Percentiles rank a stretch among this genome's conserved stretches.
Evolutionary conservation across 768 basidiomycete species (phyloP).

Genomic region (Suillus weaverae): DNA sequence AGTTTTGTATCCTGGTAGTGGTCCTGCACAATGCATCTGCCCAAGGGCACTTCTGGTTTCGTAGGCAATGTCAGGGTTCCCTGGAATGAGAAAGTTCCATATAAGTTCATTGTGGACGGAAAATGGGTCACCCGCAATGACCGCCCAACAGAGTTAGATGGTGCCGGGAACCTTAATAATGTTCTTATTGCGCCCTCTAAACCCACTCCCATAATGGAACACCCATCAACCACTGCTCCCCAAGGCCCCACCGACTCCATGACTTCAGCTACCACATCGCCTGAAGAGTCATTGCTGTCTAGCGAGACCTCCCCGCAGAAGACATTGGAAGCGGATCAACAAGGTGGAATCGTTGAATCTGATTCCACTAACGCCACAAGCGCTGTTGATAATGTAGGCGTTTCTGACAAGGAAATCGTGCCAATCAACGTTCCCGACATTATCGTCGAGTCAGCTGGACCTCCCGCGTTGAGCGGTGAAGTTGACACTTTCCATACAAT

Average conservation of each 20-base stretch:
- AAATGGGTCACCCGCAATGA: slow-evolving; percentile 56
- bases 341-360: not conserved
- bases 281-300: not conserved
- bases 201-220: slow-evolving; percentile 24
- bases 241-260: slow-evolving; percentile 14
- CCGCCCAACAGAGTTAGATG: slow-evolving; percentile 61
- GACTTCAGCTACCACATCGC: not conserved
- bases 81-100: slow-evolving; percentile 61
- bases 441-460: not conserved
- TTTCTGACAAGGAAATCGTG: not conserved
- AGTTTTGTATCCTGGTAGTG: slow-evolving; percentile 43
- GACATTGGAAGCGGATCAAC: not conserved
- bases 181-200: slow-evolving; percentile 54
- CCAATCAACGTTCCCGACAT: not conserved
- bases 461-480: not conserved
- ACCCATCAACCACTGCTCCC: not conserved
- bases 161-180: slow-evolving; percentile 70
- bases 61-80: slow-evolving; percentile 53
- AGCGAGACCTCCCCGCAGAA: not conserved
- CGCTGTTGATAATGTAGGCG: not conserved
- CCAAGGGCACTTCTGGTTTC: slow-evolving; percentile 56
- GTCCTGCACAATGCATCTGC: slow-evolving; percentile 56
- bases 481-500: not conserved
- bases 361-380: not conserved
- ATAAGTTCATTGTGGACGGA: slow-evolving; percentile 83